phyloP scores from a whole-genome alignment of 176 grass and related monocot species.

The Paspalum notatum region DNA sequence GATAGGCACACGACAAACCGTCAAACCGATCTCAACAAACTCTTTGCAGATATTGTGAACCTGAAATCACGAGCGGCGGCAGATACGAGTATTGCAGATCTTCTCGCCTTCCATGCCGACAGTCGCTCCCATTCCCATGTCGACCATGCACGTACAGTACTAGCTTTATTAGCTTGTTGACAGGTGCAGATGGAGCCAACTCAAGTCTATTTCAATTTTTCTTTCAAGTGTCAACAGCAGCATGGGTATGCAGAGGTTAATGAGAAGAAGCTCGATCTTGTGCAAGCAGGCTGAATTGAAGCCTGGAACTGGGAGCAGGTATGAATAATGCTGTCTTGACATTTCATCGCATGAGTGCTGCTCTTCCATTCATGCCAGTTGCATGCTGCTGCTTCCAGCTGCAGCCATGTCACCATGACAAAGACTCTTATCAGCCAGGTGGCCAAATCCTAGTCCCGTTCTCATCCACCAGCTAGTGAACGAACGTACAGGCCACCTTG shows the following conservation, averaged over 20 bases:
- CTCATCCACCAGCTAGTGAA: background rate
- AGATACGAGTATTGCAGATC: too few species aligned
- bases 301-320: background rate
- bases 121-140: background rate
- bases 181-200: slow-evolving; percentile 8
- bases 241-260: background rate
- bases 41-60: slow-evolving; percentile 3
- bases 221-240: too few species aligned
- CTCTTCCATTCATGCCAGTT: background rate
- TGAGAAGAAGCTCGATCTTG: background rate
- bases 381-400: background rate
- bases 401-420: background rate
- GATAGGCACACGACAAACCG: background rate
- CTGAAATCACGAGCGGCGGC: background rate
- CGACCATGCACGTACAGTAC: background rate
- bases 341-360: background rate
- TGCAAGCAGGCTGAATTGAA: background rate
- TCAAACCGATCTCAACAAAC: slow-evolving; percentile 10
- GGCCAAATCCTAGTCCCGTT: background rate
- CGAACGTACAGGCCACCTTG: background rate
- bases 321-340: background rate
- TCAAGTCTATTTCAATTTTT: too few species aligned
- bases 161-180: background rate
- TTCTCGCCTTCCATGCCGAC: slow-evolving; percentile 9
- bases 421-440: background rate